Evolutionary conservation across 2,329 filamentous ascomycete genomes (phyloP), one percentile per base, ranked within the genome.

Genomic region (Teratosphaeria pseudoeucalypti): DNA sequence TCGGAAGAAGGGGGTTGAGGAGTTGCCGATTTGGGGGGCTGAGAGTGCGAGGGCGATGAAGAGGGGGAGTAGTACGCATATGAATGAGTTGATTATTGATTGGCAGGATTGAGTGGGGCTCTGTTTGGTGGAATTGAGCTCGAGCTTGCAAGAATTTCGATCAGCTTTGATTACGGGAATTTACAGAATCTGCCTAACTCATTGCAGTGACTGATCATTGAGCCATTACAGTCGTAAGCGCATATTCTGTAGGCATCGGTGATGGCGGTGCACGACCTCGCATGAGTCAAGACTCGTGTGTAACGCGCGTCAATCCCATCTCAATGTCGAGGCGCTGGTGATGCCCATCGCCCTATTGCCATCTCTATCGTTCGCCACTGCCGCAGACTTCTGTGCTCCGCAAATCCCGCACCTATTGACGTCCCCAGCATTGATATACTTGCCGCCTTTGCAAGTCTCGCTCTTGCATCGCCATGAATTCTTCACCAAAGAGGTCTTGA

Each of bases 341-440:
- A 70, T 43, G 9, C 68, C 69, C 19, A 67, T 62, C 14, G 63
- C 49, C 52, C 61, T 57, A 14, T 60, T 54, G 27, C 53, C 54
- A 23, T 16, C 34, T n/a, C 52, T 26, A 14, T 34, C 16, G 2
- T 29, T 55, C 39, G 34, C 39, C 55, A 23, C 37, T 55, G 16
- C 39, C 56, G 11, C 34, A 34, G 67, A 65, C 55, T 67, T 69
- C 52, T 62, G 60, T 34, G 72, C 73, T 19, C 85, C 85, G 69
- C 88, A 92, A 5, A 89, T 73, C 3, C 88, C 87, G 70, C 89
- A 92, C 0, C 85, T 71, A 6, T 85, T 86, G 63, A 79, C 84
- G 71, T 92, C 88, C 1, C 81, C 83, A 11, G 86, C 79, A 67
- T 92, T 92, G 57, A 85, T 68, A 70, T 90, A 92, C 23, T 67